A percentile compares a stretch with the other conserved stretches of the same genome.
Evolutionary conservation across 164 flowering plant genomes (phyloP).

Genomic region (Warburgia ugandensis): DNA sequence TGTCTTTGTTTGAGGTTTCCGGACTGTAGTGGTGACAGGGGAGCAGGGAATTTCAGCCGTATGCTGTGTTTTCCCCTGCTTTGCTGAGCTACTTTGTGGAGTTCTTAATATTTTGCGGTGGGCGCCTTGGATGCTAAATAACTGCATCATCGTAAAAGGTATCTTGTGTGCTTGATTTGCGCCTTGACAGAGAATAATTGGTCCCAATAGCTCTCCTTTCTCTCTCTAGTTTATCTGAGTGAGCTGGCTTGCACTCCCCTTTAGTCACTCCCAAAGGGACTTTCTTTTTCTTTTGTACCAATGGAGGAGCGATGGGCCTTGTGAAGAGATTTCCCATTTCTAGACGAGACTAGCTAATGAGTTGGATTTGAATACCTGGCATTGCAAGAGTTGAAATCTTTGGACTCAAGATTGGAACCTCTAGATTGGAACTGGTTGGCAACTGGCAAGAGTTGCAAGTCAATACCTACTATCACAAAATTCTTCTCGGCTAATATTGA

Average conservation of each 20-base stretch:
- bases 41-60: too few relatives aligned
- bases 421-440: background rate
- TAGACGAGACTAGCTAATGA: too few relatives aligned
- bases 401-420: background rate
- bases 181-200: conserved; percentile 26
- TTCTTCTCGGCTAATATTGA: too few relatives aligned
- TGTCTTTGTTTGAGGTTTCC: too few relatives aligned
- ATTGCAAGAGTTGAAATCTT: background rate
- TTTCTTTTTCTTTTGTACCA: too few relatives aligned
- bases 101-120: too few relatives aligned
- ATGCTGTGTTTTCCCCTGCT: too few relatives aligned
- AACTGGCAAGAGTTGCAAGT: background rate
- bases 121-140: conserved; percentile 18
- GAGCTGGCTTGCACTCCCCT: conserved; percentile 45
- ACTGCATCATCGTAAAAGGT: conserved; percentile 8
- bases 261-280: conserved; percentile 5
- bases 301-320: too few relatives aligned
- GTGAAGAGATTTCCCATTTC: too few relatives aligned
- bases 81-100: too few relatives aligned
- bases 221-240: conserved; percentile 9
- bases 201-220: conserved; percentile 1
- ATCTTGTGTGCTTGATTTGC: conserved; percentile 36
- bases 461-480: background rate
- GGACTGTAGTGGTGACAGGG: background rate
- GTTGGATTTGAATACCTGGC: too few relatives aligned